Conservation (phyloP, 2,329 filamentous ascomycete species). For the Aspergillus novofumigatus region DNA sequence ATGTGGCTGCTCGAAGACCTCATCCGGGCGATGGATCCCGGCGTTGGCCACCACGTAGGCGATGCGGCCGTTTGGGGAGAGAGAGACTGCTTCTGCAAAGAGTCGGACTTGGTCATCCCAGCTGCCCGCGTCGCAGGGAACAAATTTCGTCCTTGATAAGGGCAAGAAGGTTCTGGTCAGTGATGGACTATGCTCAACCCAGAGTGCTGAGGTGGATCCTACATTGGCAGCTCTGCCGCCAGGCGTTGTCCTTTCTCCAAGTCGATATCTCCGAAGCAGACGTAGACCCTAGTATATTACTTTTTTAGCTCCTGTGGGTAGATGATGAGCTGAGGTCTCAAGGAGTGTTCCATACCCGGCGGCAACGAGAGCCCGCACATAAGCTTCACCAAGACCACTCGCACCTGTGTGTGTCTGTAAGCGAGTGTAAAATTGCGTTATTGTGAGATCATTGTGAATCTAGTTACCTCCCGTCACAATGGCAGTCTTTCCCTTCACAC, state of each 20-base stretch:
- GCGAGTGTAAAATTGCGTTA: too few species aligned
- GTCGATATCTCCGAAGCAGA: slow-evolving; percentile 20
- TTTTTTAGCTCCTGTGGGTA: too few species aligned
- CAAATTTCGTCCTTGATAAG: slow-evolving; percentile 20
- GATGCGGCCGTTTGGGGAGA: slow-evolving; percentile 24
- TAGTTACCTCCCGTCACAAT: too few species aligned
- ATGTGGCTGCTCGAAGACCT: slow-evolving; percentile 22
- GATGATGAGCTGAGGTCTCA: too few species aligned
- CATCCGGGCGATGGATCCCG: slow-evolving; percentile 23
- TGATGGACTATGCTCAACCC: neutral
- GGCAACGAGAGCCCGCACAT: too few species aligned
- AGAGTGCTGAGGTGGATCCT: neutral
- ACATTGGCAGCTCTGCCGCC: slow-evolving; percentile 18
- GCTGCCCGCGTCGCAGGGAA: slow-evolving; percentile 26
- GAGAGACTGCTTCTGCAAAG: slow-evolving; percentile 22
- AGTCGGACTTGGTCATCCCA: slow-evolving; percentile 31
- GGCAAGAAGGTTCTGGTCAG: neutral
- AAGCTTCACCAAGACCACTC: too few species aligned
- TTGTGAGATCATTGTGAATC: too few species aligned
- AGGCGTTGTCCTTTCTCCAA: slow-evolving; percentile 15
- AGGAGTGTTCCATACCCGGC: too few species aligned
- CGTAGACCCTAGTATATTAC: slow-evolving; percentile 1
- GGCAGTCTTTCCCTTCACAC: too few species aligned
- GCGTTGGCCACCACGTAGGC: slow-evolving; percentile 33
- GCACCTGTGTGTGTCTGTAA: too few species aligned